A percentile compares a stretch with the other conserved stretches of the same genome.
phyloP scores from a whole-genome alignment of 495 filamentous ascomycete genomes.

The Penicillium subrubescens region DNA sequence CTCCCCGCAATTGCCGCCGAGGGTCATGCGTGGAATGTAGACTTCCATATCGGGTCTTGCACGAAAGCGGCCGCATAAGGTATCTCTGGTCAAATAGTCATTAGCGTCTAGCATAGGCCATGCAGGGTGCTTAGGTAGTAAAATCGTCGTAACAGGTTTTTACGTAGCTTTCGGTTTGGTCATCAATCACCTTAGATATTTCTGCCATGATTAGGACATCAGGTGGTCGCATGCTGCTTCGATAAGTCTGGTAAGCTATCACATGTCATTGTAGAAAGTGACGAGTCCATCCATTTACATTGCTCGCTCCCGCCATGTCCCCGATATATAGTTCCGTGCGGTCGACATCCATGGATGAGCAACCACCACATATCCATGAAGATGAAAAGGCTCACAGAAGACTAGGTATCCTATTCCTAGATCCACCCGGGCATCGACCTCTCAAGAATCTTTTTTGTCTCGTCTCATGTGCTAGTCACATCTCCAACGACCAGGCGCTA shows the following conservation, averaged over 20 bases:
- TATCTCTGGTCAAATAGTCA: no score
- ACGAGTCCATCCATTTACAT: background rate
- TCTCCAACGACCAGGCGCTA: background rate
- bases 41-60: background rate
- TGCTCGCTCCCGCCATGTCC: background rate
- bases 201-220: background rate
- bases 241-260: background rate
- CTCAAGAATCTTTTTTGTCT: background rate
- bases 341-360: no score
- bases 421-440: no score
- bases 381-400: no score
- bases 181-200: background rate
- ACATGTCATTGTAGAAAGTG: background rate
- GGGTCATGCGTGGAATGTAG: background rate
- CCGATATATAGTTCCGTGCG: no score
- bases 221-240: background rate
- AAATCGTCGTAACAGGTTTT: background rate
- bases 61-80: background rate
- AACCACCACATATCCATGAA: no score
- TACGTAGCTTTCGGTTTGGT: no score
- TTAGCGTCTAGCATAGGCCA: background rate
- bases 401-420: no score
- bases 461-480: background rate
- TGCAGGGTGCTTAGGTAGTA: background rate
- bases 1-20: constrained; percentile 12